A percentile compares a stretch with the other conserved stretches of the same genome.
These are phyloP conservation scores for Penicillium sp. DNA, from an alignment of 2,329 filamentous ascomycete genomes.

Conservation along the genomic window DNA sequence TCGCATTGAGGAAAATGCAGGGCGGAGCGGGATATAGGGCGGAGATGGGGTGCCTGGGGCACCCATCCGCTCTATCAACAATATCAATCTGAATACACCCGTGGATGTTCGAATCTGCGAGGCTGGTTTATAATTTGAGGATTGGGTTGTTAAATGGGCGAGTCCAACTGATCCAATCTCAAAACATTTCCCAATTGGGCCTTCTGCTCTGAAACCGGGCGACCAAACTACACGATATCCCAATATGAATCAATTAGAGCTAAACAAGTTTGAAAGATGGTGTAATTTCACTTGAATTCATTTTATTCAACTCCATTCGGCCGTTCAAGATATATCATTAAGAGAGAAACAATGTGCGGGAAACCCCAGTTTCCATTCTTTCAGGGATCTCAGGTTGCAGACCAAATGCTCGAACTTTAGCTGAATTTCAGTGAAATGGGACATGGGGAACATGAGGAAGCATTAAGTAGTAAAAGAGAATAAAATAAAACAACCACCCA, in stretches of 20 bases:
- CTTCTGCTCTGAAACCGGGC: background rate
- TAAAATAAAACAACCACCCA: slow-evolving; percentile 2
- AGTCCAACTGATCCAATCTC: background rate
- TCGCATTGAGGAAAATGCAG: slow-evolving; percentile 24
- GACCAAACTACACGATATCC: background rate
- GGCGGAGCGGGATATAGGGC: slow-evolving; percentile 27
- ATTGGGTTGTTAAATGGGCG: background rate
- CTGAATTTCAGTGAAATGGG: background rate
- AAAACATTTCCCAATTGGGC: background rate
- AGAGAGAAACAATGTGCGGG: slow-evolving; percentile 9
- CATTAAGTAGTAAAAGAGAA: background rate
- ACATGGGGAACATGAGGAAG: background rate
- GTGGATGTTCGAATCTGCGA: background rate
- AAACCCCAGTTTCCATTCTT: background rate
- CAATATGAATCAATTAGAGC: background rate
- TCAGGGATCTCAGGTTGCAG: background rate
- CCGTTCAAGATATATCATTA: slow-evolving; percentile 11
- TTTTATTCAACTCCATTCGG: background rate
- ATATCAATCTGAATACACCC: background rate
- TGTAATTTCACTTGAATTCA: background rate
- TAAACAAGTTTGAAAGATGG: background rate
- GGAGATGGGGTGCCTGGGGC: slow-evolving; percentile 39
- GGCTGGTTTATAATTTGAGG: background rate
- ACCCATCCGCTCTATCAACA: background rate
- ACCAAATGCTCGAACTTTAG: background rate